Evolutionary conservation across 352 stramenopile species (phyloP), one percentile per base, ranked within the genome.

Genomic region (Phytophthora fragariae): DNA sequence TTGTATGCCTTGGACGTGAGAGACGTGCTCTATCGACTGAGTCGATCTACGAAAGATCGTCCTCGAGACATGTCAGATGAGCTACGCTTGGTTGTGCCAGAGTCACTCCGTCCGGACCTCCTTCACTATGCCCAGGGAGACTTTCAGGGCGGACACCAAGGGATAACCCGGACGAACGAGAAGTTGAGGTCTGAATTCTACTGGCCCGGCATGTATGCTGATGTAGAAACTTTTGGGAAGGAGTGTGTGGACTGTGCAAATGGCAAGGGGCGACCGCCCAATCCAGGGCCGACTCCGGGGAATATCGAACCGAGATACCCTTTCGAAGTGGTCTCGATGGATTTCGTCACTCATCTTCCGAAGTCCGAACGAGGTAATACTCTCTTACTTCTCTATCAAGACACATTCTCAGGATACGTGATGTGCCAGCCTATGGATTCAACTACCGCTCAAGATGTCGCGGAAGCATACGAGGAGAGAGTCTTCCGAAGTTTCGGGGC

Each of bases 401-500:
- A 47, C 1, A 3, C 46, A 4, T 65, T 50, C 33, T 62, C 56
- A 3, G 27, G 58, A 2, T 56, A 56, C 21, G 54, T 77, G 0
- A 80, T 83, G 67, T 62, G 35, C 27, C 65, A 80, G 10, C 27
- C 74, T 0, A 75, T 82, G 72, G 3, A 1, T 0, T 10, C 14
- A 0, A 72, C 67, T 0, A 63, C 58, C 0, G 70, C 67, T 3
- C 60, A 77, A 9, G 68, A 65, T 2, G 65, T 78, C 0, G 65
- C 71, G 1, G 65, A 80, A 59, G 77, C 62, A 0, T 82, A 79
- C 29, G 60, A 78, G 24, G 46, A 63, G 37, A 47, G 65, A 0
- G 67, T 84, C 5, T 79, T 73, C 62, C 37, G 57, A 5, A 39
- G 56, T 5, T 83, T 76, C 12, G 78, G 75, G 1, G 75, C 78